Percentiles rank a stretch among this genome's conserved stretches.
Conservation (phyloP, 2,329 filamentous ascomycete genomes). For the Calonectria fujianensis region DNA sequence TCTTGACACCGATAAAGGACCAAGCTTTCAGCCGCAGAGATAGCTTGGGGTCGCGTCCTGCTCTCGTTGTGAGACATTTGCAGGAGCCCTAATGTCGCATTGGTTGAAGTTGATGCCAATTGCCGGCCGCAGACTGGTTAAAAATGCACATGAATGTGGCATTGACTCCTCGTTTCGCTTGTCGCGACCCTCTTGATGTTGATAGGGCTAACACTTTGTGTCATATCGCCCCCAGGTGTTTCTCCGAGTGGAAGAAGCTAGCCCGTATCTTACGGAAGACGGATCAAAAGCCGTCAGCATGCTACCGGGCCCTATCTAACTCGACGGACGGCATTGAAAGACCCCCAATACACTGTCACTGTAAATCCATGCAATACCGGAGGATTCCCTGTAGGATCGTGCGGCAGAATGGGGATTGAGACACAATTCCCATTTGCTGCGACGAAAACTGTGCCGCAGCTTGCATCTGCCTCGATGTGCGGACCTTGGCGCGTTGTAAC, state of each 20-base stretch:
- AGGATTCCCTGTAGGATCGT: constrained; percentile 5
- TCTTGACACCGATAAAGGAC: not conserved
- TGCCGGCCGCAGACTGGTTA: not conserved
- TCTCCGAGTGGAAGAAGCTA: not conserved
- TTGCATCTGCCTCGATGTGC: constrained; percentile 12
- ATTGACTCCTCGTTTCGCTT: not conserved
- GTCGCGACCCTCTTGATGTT: not conserved
- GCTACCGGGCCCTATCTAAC: not conserved
- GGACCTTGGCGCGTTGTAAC: not conserved
- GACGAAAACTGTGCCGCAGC: not conserved
- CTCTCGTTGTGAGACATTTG: not conserved
- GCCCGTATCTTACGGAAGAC: constrained; percentile 1
- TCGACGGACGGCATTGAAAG: not conserved
- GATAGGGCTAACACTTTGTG: constrained; percentile 3
- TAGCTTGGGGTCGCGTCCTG: not conserved
- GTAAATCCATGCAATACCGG: not conserved
- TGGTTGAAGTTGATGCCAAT: not conserved
- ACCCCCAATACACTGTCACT: not conserved
- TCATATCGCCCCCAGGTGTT: not conserved
- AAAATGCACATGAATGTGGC: not conserved
- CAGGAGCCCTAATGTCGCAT: not conserved
- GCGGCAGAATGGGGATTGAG: not conserved
- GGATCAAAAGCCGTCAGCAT: not conserved
- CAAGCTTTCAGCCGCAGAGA: not conserved
- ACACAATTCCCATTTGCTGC: constrained; percentile 9